Base-by-base conservation (phyloP, 768 basidiomycete species). In the Trichaptum fuscoviolaceum region DNA sequence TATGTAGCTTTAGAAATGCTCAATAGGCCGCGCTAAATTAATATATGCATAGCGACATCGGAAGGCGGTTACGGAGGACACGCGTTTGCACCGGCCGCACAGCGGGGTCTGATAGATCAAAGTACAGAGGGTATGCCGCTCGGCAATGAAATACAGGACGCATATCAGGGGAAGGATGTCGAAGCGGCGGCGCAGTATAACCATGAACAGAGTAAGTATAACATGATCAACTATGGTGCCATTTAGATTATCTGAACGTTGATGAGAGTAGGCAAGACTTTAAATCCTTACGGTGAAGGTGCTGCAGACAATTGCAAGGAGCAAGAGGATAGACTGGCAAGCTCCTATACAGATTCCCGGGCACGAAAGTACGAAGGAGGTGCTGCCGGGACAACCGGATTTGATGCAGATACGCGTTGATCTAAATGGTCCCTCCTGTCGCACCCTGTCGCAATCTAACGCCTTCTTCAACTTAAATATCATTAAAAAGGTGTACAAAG, bases 11-110 rank as follows among this genome's bases (percentile, higher is more conserved):
- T 12, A 12, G 10, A 12, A 52, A 5, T 15, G 12, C 20, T 12
- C 10, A 12, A 3, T 5, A 20, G 5, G 3, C 20, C 20, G 42
- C 8, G 7, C 63, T 30, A 4, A 57, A 63, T 6, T 25, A 24
- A 23, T 26, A 17, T 7, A n/a, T 27, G 24, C 23, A 24, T 42
- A 75, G 74, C 73, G 27, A 73, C 74, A 1, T 70, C 73, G 12
- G 71, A 71, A n/a, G 75, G 75, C 57, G 75, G 75, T 17, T 75
- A 73, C 68, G 70, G 72, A 23, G 35, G 70, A 65, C 63, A 70
- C 63, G 30, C 66, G 8, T 71, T 63, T 57, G 65, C 72, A 20
- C 63, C 66, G 25, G 35, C 57, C 5, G 66, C 65, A 8, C 72
- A 73, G 62, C 68, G 72, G 6, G 72, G 73, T 9, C 71, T 75